A percentile compares a stretch with the other conserved stretches of the same genome.
phyloP scores from a whole-genome alignment of 2,329 filamentous ascomycete genomes.

The Epicoccum sorghinum region DNA sequence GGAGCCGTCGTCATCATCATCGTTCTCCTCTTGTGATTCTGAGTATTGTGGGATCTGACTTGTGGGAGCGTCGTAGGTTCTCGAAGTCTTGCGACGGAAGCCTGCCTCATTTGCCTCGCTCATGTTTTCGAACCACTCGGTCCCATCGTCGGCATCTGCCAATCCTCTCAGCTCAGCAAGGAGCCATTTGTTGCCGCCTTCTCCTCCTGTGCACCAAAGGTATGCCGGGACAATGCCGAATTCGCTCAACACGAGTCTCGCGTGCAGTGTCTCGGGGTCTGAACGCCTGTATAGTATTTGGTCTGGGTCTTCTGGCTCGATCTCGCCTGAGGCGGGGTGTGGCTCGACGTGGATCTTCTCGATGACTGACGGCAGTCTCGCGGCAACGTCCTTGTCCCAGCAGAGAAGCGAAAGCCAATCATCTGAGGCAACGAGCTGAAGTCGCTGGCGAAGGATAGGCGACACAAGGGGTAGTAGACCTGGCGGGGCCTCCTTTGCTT shows the following conservation, averaged over 20 bases:
- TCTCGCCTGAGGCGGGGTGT: constrained; percentile 80
- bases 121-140: constrained; percentile 63
- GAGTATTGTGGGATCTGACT: constrained; percentile 18
- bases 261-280: constrained; percentile 77
- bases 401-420: constrained; percentile 77
- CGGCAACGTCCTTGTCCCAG: constrained; percentile 66
- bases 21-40: constrained; percentile 49
- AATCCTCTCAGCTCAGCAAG: constrained; percentile 72
- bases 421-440: constrained; percentile 66
- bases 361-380: constrained; percentile 66
- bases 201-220: constrained; percentile 71
- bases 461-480: constrained; percentile 66
- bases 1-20: constrained; percentile 74
- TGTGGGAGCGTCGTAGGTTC: constrained; percentile 23
- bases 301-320: constrained; percentile 74
- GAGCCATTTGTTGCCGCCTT: constrained; percentile 71
- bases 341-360: constrained; percentile 71
- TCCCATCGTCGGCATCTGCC: constrained; percentile 62
- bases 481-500: constrained; percentile 64
- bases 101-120: constrained; percentile 65
- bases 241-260: constrained; percentile 66
- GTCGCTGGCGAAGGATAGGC: constrained; percentile 67
- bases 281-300: constrained; percentile 69
- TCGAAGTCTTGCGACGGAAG: constrained; percentile 36
- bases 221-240: constrained; percentile 69